Evolutionary conservation across 768 basidiomycete genomes (phyloP).

Genomic region (Suillus decipiens): DNA sequence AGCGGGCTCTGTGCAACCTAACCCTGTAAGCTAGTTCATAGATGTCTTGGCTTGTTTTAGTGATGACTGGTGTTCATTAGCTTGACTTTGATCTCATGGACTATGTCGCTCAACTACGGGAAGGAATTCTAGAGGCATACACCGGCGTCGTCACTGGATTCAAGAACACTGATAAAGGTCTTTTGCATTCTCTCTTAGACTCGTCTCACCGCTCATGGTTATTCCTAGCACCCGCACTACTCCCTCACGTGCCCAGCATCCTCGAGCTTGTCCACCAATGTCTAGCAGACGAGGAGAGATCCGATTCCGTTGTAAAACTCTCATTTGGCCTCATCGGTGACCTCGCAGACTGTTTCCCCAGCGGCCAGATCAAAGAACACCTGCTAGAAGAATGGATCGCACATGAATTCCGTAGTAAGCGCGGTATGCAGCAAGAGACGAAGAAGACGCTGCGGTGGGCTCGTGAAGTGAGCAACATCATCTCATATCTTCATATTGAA

Average conservation of each 20-base stretch:
- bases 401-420: constrained; percentile 68
- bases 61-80: constrained; percentile 35
- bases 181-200: not conserved
- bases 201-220: constrained; percentile 4
- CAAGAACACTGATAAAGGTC: constrained; percentile 78
- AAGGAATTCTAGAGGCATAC: constrained; percentile 96
- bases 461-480: constrained; percentile 64
- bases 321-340: constrained; percentile 91
- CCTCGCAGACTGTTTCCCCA: constrained; percentile 84
- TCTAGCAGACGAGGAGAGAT: constrained; percentile 78
- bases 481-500: not conserved
- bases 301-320: constrained; percentile 73
- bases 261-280: constrained; percentile 82
- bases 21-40: constrained; percentile 60
- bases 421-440: constrained; percentile 72
- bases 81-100: constrained; percentile 90
- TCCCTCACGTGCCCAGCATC: constrained; percentile 71
- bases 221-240: constrained; percentile 37
- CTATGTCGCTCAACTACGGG: constrained; percentile 86
- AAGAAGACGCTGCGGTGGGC: constrained; percentile 94
- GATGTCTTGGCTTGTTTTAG: not conserved
- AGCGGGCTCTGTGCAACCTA: constrained; percentile 85
- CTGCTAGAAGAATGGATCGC: constrained; percentile 82
- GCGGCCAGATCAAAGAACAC: constrained; percentile 77
- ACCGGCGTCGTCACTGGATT: constrained; percentile 92